Base-by-base conservation (phyloP, 148 eudicot species). In the Limonium bicolor region DNA sequence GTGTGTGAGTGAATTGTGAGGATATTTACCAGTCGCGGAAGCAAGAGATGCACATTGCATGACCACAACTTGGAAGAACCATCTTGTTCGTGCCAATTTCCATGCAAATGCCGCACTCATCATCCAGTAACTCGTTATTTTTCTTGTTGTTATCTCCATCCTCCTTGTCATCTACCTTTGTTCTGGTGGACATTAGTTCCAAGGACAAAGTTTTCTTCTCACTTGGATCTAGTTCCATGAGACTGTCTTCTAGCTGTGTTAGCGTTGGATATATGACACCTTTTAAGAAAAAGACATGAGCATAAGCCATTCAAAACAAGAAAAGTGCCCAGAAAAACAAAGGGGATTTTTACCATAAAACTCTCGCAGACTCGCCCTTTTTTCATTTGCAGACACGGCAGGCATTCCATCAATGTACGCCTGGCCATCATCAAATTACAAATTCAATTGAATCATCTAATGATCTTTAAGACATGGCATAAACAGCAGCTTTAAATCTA, bases 41-140 rank as follows among this genome's bases (percentile, higher is more conserved):
- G 58, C 96, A 87, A 14, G 49, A 51, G 37, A 64, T 65, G 73
- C 96, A 87, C 82, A 87, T 60, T 11, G 80, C 73, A 62, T 87
- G 96, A 33, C 82, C 82, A 38, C 96, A 87, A 50, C 69, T 49
- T 3, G 96, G 96, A 38, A 87, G 47, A 11, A 68, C 94, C 60
- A 79, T 69, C 45, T 76, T 77, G 3, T 32, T 15, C 41, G 73
- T 58, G 58, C 70, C 62, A 46, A 54, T 51, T 58, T 87, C 96
- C 90, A 82, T 62, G 46, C 96, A 87, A 57, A 87, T 87, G 8
- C 83, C 82, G 41, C 96, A 87, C 47, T 87, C 96, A 16, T 79
- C 82, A 20, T 87, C 96, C 53, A 64, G 51, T 16, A 71, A 74
- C 7, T 55, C 19, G 50, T 73, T 82, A n/a, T n/a, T n/a, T n/a